Percentiles rank a stretch among this genome's conserved stretches.
Evolutionary conservation across 208 protist species (phyloP).

Genomic region (Trypanosoma scelopori): DNA sequence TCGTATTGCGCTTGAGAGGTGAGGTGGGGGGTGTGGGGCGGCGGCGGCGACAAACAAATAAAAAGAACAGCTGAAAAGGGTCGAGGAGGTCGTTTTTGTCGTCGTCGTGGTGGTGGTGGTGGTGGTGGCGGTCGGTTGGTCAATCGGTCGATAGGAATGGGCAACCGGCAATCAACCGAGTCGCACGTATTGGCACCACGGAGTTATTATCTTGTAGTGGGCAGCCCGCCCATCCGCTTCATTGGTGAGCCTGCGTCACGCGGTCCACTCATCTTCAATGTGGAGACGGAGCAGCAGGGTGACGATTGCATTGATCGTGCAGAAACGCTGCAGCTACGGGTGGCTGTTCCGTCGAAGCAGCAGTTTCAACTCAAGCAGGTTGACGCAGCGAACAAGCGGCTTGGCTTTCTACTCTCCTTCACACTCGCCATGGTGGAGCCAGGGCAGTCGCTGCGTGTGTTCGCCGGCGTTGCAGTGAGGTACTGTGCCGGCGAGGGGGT

Average conservation of each 20-base stretch:
- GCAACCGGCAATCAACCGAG: constrained; percentile 4
- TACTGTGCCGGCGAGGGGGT: constrained; percentile 37
- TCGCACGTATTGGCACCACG: constrained; percentile 17
- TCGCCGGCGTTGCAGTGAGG: constrained; percentile 35
- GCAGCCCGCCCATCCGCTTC: constrained; percentile 58
- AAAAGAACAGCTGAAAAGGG: constrained; percentile 3
- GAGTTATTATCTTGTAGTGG: constrained; percentile 65
- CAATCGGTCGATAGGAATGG: constrained; percentile 10
- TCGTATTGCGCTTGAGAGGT: too few species aligned
- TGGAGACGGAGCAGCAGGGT: constrained; percentile 45
- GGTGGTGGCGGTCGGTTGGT: too few species aligned
- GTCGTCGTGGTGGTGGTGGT: too few species aligned
- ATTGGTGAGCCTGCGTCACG: constrained; percentile 23
- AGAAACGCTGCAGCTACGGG: constrained; percentile 40
- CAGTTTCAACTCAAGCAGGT: constrained; percentile 28
- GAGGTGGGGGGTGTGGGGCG: not conserved
- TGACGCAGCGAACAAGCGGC: not conserved
- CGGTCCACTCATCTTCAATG: constrained; percentile 66
- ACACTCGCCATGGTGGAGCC: constrained; percentile 1
- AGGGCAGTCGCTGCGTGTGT: constrained; percentile 29
- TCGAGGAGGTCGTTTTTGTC: too few species aligned
- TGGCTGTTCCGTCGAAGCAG: constrained; percentile 36
- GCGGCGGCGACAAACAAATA: not conserved
- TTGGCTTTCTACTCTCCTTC: constrained; percentile 20
- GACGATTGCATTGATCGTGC: constrained; percentile 43